Conservation (phyloP, 1,284 basidiomycete genomes). For the Ceratobasidium sp. region DNA sequence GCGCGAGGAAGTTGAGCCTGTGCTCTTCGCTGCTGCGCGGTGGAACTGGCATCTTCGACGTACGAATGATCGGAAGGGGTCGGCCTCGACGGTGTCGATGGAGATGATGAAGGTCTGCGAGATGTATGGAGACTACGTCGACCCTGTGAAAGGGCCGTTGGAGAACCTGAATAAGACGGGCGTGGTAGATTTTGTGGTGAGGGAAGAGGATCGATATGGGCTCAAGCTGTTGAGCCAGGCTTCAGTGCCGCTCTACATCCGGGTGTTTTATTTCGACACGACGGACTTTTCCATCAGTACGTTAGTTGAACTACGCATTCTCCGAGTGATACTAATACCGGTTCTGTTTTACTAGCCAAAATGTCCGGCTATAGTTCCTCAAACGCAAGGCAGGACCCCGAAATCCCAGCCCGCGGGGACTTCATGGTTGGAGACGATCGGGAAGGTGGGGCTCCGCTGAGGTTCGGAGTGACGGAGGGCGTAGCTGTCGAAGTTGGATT, state of each 20-base stretch:
- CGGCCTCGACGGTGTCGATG: conserved; percentile 7
- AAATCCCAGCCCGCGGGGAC: conserved; percentile 1
- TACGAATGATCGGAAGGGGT: conserved; percentile 55
- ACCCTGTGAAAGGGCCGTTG: conserved; percentile 53
- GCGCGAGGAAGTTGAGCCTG: conserved; percentile 20
- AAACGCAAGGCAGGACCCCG: conserved; percentile 15
- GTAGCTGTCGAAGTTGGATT: conserved; percentile 17
- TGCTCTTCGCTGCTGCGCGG: conserved; percentile 39
- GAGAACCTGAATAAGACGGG: conserved; percentile 59
- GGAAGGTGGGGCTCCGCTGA: conserved; percentile 11
- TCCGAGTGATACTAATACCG: not conserved
- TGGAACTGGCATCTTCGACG: conserved; percentile 60
- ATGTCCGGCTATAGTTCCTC: conserved; percentile 14
- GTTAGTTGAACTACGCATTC: not conserved
- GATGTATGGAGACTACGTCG: conserved; percentile 39
- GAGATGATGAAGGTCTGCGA: conserved; percentile 47
- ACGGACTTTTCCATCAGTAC: conserved; percentile 62
- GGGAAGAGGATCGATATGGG: conserved; percentile 58
- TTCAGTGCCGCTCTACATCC: conserved; percentile 63
- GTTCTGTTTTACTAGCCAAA: not conserved
- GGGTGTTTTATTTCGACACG: conserved; percentile 64
- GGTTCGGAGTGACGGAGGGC: conserved; percentile 8
- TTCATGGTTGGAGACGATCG: conserved; percentile 20
- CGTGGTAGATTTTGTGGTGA: conserved; percentile 58
- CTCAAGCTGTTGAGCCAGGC: conserved; percentile 61